Evolutionary conservation across 2,329 filamentous ascomycete genomes (phyloP).

Genomic region (Monosporascus sp.): DNA sequence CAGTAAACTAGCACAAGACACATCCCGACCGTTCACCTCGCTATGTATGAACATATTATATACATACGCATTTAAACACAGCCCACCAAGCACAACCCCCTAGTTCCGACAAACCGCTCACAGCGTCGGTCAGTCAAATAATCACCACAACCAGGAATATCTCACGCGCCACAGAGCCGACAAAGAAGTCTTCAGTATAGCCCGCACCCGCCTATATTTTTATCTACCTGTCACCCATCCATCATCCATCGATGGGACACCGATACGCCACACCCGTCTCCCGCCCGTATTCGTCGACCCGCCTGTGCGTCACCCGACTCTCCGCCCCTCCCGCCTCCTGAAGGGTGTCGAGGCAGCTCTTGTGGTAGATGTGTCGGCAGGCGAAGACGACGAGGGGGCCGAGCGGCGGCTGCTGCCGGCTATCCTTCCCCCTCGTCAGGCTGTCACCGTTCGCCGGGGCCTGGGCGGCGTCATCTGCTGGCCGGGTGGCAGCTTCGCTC

Average conservation of each 20-base stretch:
- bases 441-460: constrained; percentile 22
- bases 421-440: constrained; percentile 36
- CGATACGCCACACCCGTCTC: constrained; percentile 47
- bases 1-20: no score
- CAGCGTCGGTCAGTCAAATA: no score
- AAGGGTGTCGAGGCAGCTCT: constrained; percentile 62
- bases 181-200: no score
- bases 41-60: no score
- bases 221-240: no score
- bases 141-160: no score
- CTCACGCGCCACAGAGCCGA: no score
- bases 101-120: no score
- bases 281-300: constrained; percentile 35
- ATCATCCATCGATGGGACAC: constrained; percentile 47
- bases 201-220: no score
- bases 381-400: constrained; percentile 64
- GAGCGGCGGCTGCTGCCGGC: constrained; percentile 39
- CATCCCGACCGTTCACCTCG: no score
- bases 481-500: background rate
- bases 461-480: constrained; percentile 1
- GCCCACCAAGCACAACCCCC: no score
- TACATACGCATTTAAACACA: no score
- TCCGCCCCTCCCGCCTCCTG: constrained; percentile 33
- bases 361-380: constrained; percentile 67
- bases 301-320: constrained; percentile 36